Base-by-base conservation (phyloP, 352 stramenopile species). In the Globisporangium acanthophoron region DNA sequence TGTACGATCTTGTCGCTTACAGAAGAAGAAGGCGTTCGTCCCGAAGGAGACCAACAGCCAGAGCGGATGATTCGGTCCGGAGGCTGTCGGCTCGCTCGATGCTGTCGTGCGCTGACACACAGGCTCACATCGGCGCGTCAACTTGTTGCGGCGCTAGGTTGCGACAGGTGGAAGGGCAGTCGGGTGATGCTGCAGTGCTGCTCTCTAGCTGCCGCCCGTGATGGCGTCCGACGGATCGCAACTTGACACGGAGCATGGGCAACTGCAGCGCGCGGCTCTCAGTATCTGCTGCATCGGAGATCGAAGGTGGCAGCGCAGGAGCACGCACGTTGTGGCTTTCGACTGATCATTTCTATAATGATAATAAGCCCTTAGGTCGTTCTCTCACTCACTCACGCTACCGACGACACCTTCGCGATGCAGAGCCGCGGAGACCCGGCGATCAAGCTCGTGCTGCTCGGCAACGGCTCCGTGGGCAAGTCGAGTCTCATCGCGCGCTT, bases 391-490 rank as follows among this genome's bases (percentile, higher is more conserved):
- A 27, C 24, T 27, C 24, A 27, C 24, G 1, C 24, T 27, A 27
- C 24, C 24, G 24, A 27, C 24, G 24, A 27, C 24, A 27, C 24
- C 24, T 27, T 27, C 33, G n/a, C 24, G 27, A 67, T 59, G 56
- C 49, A 54, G 43, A 63, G 45, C n/a, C 62, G 65, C 54, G 75
- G 73, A 4, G 76, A 89, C 58, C 58, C 74, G n/a, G 70, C 67
- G 20, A 88, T 89, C 66, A 96, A 96, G 64, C 66, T 96, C 33
- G 76, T 96, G 53, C 54, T 96, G 54, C 65, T 96, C 54, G 81
- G 85, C 24, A 94, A 96, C 55, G 88, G 81, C 12, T 93, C 75
- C 11, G 85, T 96, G n/a, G 82, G 85, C 33, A 96, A 96, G 62
- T 88, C 77, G 6, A 93, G 76, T 55, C 74, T 96, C 54, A 92